phyloP scores from a whole-genome alignment of 2,329 filamentous ascomycete genomes.

The Eurotiales sp. region DNA sequence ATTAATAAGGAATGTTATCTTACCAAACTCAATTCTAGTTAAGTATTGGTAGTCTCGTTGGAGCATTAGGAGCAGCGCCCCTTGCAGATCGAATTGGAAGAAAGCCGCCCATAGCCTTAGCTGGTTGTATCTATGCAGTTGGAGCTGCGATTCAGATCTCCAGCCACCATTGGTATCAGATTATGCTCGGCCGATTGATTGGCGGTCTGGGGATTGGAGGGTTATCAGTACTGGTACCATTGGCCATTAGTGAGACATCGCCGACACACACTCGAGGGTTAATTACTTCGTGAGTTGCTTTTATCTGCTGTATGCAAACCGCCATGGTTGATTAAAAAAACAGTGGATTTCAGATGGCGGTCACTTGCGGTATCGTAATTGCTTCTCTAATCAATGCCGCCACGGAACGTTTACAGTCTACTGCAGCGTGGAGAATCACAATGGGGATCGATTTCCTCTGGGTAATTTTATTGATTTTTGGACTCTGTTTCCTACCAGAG shows the following conservation, averaged over 20 bases:
- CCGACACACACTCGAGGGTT: conserved; percentile 45
- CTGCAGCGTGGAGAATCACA: conserved; percentile 45
- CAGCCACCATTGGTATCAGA: conserved; percentile 38
- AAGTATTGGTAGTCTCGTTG: conserved; percentile 25
- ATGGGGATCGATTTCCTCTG: conserved; percentile 58
- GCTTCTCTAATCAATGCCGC: conserved; percentile 46
- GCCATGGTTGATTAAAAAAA: too few species aligned
- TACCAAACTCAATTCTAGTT: too few species aligned
- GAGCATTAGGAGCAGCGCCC: too few species aligned
- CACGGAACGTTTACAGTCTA: conserved; percentile 34
- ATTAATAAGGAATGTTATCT: too few species aligned
- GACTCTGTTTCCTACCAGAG: conserved; percentile 55
- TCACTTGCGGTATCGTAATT: conserved; percentile 45
- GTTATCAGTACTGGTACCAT: conserved; percentile 40
- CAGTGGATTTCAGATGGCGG: conserved; percentile 47
- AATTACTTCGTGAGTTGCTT: too few species aligned
- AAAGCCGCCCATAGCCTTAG: conserved; percentile 23
- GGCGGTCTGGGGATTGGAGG: conserved; percentile 44
- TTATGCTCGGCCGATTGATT: conserved; percentile 40
- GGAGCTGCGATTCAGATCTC: conserved; percentile 25
- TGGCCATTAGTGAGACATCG: conserved; percentile 45
- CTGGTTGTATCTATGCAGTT: too few species aligned
- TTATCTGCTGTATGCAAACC: too few species aligned
- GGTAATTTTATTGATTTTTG: conserved; percentile 51
- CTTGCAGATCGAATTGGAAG: too few species aligned